A percentile compares a stretch with the other conserved stretches of the same genome.
Evolutionary conservation across 768 basidiomycete genomes (phyloP).

Genomic region (Candolleomyces aberdarensis): DNA sequence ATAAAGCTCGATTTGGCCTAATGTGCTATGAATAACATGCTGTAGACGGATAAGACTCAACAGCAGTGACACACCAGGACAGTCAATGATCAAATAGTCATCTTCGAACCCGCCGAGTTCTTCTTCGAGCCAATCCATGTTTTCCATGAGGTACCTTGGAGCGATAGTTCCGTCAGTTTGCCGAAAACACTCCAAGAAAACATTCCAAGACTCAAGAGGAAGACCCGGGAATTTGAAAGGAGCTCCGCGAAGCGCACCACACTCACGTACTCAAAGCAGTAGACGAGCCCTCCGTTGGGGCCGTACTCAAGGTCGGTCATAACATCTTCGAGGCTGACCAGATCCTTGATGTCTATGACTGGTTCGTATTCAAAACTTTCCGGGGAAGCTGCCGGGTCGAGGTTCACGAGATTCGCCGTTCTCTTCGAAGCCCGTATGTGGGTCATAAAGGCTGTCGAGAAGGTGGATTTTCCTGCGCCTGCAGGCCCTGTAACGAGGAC

Average conservation of each 20-base stretch:
- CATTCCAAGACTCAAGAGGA: background rate
- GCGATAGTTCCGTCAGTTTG: slow-evolving; percentile 1
- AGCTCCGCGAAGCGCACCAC: slow-evolving; percentile 7
- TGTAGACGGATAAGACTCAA: background rate
- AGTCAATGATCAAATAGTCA: slow-evolving; percentile 93
- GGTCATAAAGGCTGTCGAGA: slow-evolving; percentile 83
- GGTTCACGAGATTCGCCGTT: slow-evolving; percentile 89
- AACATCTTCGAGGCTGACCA: slow-evolving; percentile 91
- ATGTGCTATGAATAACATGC: background rate
- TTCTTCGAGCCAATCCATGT: slow-evolving; percentile 98
- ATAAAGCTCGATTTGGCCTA: slow-evolving; percentile 97
- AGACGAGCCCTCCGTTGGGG: slow-evolving; percentile 94
- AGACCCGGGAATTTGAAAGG: background rate
- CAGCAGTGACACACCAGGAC: slow-evolving; percentile 58
- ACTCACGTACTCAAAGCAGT: slow-evolving; percentile 98
- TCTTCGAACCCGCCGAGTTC: slow-evolving; percentile 93
- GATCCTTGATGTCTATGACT: slow-evolving; percentile 88
- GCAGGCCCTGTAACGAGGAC: slow-evolving; percentile 93
- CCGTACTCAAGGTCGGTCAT: slow-evolving; percentile 95
- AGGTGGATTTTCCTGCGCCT: slow-evolving; percentile 96
- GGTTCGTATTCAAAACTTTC: slow-evolving; percentile 92
- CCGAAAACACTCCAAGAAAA: background rate
- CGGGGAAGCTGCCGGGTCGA: slow-evolving; percentile 89
- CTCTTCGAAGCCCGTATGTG: slow-evolving; percentile 83
- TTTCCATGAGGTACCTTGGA: slow-evolving; percentile 86